These are phyloP conservation scores for Blastomyces gilchristii DNA, from an alignment of 2,329 filamentous ascomycete genomes.

Conservation along the genomic window DNA sequence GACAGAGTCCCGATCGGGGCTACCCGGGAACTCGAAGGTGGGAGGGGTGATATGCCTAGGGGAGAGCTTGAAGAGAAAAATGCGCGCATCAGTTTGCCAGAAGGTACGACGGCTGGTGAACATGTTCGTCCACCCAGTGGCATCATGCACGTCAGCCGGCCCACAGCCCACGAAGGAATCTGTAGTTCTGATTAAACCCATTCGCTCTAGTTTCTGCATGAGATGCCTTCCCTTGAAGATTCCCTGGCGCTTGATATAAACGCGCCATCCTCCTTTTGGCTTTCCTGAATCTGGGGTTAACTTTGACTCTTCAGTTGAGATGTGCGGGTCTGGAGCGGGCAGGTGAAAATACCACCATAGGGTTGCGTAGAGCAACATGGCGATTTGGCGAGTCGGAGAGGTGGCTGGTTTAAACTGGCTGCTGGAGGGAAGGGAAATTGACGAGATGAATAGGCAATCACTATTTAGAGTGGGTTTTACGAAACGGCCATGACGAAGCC, in stretches of 20 bases:
- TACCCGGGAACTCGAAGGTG: conserved; percentile 39
- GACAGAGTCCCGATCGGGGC: conserved; percentile 34
- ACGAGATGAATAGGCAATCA: conserved; percentile 84
- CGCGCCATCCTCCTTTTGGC: conserved; percentile 75
- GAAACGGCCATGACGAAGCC: conserved; percentile 47
- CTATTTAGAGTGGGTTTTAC: conserved; percentile 61
- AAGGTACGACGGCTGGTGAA: conserved; percentile 73
- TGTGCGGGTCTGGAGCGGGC: conserved; percentile 54
- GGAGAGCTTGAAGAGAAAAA: conserved; percentile 62
- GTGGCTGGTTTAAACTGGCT: conserved; percentile 67
- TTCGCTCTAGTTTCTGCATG: conserved; percentile 82
- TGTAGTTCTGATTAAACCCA: conserved; percentile 71
- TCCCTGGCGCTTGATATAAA: conserved; percentile 77
- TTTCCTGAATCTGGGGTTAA: conserved; percentile 58
- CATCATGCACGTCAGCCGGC: conserved; percentile 47
- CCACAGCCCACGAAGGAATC: conserved; percentile 64
- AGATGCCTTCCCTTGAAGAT: conserved; percentile 74
- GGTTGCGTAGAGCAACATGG: conserved; percentile 93
- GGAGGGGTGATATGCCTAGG: conserved; percentile 54
- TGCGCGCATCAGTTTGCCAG: conserved; percentile 80
- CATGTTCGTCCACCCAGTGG: conserved; percentile 61
- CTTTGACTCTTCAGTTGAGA: conserved; percentile 54
- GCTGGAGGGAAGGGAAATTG: conserved; percentile 72
- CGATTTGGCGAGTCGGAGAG: conserved; percentile 78
- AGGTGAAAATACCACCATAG: conserved; percentile 98